Evolutionary conservation across 2,329 filamentous ascomycete species (phyloP), one percentile per base, ranked within the genome.

Genomic region (Ampelomyces quisqualis): DNA sequence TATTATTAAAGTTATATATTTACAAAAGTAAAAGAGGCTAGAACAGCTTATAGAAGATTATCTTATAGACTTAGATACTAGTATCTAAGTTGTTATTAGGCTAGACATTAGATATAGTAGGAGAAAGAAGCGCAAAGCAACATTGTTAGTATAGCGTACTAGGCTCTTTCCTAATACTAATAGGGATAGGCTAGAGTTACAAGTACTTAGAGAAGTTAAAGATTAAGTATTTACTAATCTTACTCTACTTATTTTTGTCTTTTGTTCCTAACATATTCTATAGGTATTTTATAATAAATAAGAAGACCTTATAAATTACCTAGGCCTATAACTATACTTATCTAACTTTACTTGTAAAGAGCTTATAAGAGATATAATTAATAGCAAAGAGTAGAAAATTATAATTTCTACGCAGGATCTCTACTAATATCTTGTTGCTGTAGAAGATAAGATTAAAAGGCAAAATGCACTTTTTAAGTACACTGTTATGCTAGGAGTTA

Each of bases 361-460:
- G 14, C 28, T 30, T 30, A 30, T 15, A 3, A 30, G 7, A 6
- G 7, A 30, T 18, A 10, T 30, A 10, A 30, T 6, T 17, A 5
- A 30, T 17, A 17, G 27, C 17, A 15, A 30, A 15, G 7, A 14
- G 13, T 14, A 6, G 27, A 15, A 30, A 9, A 15, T 30, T 17
- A 17, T 7, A 30, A 14, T 30, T n/a, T 30, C 27, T 9, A 8
- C 27, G 4, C 7, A 30, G 27, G 14, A n/a, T 8, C 14, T 32
- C 43, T 51, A 41, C 33, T 23, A 43, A 39, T 50, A 35, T 35
- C 43, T 57, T 38, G 24, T 19, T 41, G 38, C 29, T 13, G 49
- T 44, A 17, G 51, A 52, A 23, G 32, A 20, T 34, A 49, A 40
- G 39, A 31, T 38, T 31, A 30, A 14, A 30, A n/a, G 27, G 7